Evolutionary conservation across 768 basidiomycete genomes (phyloP), one percentile per base, ranked within the genome.

Genomic region (Saitozyma sp.): DNA sequence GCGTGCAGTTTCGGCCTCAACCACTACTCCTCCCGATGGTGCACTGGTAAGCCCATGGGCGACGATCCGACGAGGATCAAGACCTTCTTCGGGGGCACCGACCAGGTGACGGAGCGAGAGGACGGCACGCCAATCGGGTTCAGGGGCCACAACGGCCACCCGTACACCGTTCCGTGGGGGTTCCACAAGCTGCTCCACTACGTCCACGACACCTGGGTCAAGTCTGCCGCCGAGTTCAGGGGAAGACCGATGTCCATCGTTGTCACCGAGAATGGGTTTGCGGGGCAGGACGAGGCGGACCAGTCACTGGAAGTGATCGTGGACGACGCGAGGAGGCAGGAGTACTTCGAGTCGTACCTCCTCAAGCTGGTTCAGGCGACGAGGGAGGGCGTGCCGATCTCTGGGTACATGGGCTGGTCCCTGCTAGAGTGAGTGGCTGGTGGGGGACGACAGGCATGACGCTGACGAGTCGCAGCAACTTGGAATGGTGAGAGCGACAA

Each of bases 131-230:
- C 38, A 16, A 69, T 72, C 29, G 70, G 70, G 8, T 56, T 50
- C 20, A 58, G 43, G 43, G 68, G 68, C 14, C 49, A 66, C 14
- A 55, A 42, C 17, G 65, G 65, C 11, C 65, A 66, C 45, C 65
- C 65, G 1, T 61, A 66, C 52, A 14, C 58, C 63, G 74, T 71
- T 2, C 74, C 74, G 13, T 76, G 74, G 74, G 74, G 74, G 10
- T 76, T 73, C 68, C 58, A 68, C 1, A 67, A 71, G 54, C 66
- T 76, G 13, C 45, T 73, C 13, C 56, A 56, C 8, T 67, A 69
- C 54, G 54, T 69, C 42, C 45, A 65, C 50, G 42, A 66, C 16
- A 46, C 57, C 3, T 76, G 71, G 48, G 54, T 62, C 16, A 40
- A 54, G 17, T 51, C 69, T 4, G 13, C 17, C 17, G 56, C 49